Evolutionary conservation across 768 basidiomycete genomes (phyloP).

Genomic region (Kwoniella sp.): DNA sequence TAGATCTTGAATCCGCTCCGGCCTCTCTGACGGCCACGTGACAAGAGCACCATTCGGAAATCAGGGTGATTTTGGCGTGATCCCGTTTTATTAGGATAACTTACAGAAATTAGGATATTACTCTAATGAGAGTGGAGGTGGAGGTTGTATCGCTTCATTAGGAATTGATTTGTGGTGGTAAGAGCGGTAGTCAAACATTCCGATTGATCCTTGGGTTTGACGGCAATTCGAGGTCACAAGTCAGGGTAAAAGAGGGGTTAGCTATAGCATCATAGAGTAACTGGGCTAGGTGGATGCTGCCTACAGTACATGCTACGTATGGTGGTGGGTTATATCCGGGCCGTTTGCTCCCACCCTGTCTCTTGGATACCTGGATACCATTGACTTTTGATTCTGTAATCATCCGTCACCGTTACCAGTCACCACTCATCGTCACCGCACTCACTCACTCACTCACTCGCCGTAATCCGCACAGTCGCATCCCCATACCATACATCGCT

Average conservation of each 20-base stretch:
- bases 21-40: not conserved
- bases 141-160: too few species aligned
- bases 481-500: not conserved
- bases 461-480: not conserved
- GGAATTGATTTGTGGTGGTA: not conserved
- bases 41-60: conserved; percentile 7
- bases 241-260: not conserved
- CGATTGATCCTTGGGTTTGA: not conserved
- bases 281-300: not conserved
- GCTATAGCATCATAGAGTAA: not conserved
- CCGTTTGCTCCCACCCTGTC: not conserved
- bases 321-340: not conserved
- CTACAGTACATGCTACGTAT: too few species aligned
- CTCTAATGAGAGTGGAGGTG: not conserved
- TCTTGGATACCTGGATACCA: too few species aligned
- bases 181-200: not conserved
- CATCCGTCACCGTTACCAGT: not conserved
- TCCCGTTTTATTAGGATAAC: conserved; percentile 7
- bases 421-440: too few species aligned
- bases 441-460: too few species aligned
- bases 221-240: not conserved
- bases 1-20: not conserved
- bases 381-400: not conserved
- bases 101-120: not conserved
- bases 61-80: conserved; percentile 14